Percentiles rank a stretch among this genome's conserved stretches.
Evolutionary conservation across 2,329 filamentous ascomycete genomes (phyloP).

Genomic region (Alternaria sp.): DNA sequence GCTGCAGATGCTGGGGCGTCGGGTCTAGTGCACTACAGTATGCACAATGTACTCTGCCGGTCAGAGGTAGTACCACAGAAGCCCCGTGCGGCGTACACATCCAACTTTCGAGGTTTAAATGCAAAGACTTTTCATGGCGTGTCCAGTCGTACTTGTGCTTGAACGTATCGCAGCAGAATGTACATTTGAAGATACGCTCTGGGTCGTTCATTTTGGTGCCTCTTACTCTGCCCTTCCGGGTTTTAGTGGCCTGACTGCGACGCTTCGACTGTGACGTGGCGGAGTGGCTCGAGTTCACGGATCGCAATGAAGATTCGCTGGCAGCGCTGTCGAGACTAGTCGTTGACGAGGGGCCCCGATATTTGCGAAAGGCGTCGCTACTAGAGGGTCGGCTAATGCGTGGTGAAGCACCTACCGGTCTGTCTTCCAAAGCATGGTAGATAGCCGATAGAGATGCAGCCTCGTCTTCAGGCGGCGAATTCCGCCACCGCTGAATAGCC

Average conservation of each 20-base stretch:
- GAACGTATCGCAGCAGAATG: constrained; percentile 43
- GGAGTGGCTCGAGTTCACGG: constrained; percentile 54
- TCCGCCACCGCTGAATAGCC: constrained; percentile 70
- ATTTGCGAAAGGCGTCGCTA: constrained; percentile 37
- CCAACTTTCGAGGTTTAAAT: constrained; percentile 41
- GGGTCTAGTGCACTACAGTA: constrained; percentile 65
- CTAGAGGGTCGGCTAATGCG: constrained; percentile 35
- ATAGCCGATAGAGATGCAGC: constrained; percentile 70
- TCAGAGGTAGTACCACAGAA: constrained; percentile 62
- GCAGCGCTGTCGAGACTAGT: constrained; percentile 54
- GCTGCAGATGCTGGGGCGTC: constrained; percentile 62
- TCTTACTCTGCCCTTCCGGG: constrained; percentile 16
- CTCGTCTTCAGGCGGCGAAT: constrained; percentile 72
- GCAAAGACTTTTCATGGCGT: constrained; percentile 40
- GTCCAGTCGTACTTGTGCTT: constrained; percentile 43
- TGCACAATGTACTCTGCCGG: constrained; percentile 62
- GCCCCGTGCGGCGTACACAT: constrained; percentile 65
- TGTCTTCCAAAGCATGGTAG: constrained; percentile 62
- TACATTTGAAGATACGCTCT: constrained; percentile 39
- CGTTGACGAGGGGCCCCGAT: constrained; percentile 56
- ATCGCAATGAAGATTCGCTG: constrained; percentile 58
- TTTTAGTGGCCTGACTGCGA: constrained; percentile 24
- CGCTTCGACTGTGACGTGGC: constrained; percentile 56
- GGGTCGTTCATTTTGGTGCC: constrained; percentile 18
- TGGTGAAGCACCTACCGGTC: constrained; percentile 12